phyloP scores from a whole-genome alignment of 768 basidiomycete species.

The Suillus subluteus region DNA sequence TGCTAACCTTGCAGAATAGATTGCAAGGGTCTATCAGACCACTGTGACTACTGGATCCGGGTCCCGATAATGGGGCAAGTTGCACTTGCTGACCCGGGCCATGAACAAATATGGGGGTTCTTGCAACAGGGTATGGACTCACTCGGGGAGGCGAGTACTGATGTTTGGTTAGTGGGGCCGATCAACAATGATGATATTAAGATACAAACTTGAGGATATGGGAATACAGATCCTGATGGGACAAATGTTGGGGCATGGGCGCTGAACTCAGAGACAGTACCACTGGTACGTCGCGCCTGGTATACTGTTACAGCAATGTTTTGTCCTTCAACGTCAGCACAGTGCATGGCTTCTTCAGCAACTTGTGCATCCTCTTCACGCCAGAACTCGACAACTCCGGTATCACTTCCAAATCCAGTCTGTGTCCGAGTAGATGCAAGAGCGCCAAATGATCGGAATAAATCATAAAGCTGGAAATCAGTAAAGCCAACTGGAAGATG shows the following conservation, averaged over 20 bases:
- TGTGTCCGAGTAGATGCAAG: constrained; percentile 77
- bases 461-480: constrained; percentile 78
- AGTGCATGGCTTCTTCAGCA: constrained; percentile 84
- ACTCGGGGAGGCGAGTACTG: constrained; percentile 74
- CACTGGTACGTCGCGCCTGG: constrained; percentile 62
- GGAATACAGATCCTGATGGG: constrained; percentile 65
- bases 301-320: constrained; percentile 85
- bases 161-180: constrained; percentile 9
- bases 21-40: constrained; percentile 92
- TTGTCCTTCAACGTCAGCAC: constrained; percentile 79
- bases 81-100: constrained; percentile 93
- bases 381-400: constrained; percentile 85
- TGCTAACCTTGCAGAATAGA: constrained; percentile 80
- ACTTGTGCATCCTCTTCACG: constrained; percentile 80
- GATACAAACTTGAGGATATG: constrained; percentile 64
- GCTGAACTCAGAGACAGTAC: constrained; percentile 66
- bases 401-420: constrained; percentile 76
- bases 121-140: constrained; percentile 49
- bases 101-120: constrained; percentile 63
- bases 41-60: constrained; percentile 82
- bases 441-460: constrained; percentile 84
- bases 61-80: constrained; percentile 71
- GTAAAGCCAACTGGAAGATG: constrained; percentile 73
- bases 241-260: constrained; percentile 77
- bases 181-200: constrained; percentile 11